phyloP scores from a whole-genome alignment of 805 yeast genomes.

The Blastobotrys chiropterorum region DNA sequence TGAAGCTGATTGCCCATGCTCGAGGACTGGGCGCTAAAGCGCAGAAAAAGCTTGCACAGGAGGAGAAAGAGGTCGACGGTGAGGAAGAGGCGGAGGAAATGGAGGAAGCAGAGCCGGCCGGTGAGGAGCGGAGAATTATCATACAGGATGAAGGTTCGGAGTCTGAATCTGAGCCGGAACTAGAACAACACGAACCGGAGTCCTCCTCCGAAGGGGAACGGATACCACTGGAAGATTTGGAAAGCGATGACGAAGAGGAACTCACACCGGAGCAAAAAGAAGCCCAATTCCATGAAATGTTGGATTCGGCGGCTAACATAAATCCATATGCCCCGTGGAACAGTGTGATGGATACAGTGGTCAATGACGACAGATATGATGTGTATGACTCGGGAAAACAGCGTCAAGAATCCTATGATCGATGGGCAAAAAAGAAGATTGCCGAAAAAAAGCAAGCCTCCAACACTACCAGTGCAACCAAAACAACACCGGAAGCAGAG shows the following conservation, averaged over 20 bases:
- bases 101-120: slow-evolving; percentile 7
- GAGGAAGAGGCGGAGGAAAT: slow-evolving; percentile 16
- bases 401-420: slow-evolving; percentile 38
- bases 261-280: slow-evolving; percentile 8
- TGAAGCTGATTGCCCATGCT: slow-evolving; percentile 34
- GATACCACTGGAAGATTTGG: neutral
- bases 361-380: slow-evolving; percentile 39
- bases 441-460: slow-evolving; percentile 8
- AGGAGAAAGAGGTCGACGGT: slow-evolving; percentile 4
- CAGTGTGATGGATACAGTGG: slow-evolving; percentile 36
- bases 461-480: slow-evolving; percentile 2
- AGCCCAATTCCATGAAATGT: slow-evolving; percentile 31
- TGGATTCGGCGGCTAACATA: slow-evolving; percentile 28
- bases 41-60: slow-evolving; percentile 1
- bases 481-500: slow-evolving; percentile 17
- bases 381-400: slow-evolving; percentile 30
- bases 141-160: slow-evolving; percentile 3
- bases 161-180: neutral
- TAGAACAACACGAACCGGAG: slow-evolving; percentile 15
- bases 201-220: slow-evolving; percentile 5
- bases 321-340: slow-evolving; percentile 48
- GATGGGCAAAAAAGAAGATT: slow-evolving; percentile 36
- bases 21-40: slow-evolving; percentile 31
- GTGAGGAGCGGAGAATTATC: neutral
- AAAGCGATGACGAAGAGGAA: slow-evolving; percentile 20